Evolutionary conservation across 2,329 filamentous ascomycete genomes (phyloP), one percentile per base, ranked within the genome.

Genomic region (Simplicillium sp.): DNA sequence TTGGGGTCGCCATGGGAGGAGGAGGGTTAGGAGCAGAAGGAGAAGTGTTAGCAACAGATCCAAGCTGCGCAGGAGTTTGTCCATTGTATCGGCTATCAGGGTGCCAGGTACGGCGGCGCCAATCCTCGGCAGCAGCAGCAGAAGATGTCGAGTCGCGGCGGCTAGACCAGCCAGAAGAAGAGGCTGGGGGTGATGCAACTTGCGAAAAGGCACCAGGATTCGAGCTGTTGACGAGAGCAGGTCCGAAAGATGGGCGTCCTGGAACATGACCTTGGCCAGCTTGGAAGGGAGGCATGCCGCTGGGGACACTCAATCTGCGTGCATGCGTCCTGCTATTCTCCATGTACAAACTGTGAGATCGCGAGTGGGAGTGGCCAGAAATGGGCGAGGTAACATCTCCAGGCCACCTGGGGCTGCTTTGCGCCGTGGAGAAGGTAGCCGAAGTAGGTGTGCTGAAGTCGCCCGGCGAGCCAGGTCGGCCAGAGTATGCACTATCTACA

Each of bases 31-130:
- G 77, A 56, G 63, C 75, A 62, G 65, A 73, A 47, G 68, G 78
- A 56, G 60, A 78, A 53, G 84, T 79, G 5, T 80, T 87, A 46
- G 85, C 78, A 32, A 87, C 84, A 47, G 86, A 84, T 51, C 77
- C 85, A 40, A 94, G 60, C 60, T 85, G 89, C 12, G 81, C 84
- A 13, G 76, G 73, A 37, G 81, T 77, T 28, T 79, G 68, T 44
- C 72, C 71, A 46, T 78, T 79, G 47, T 73, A 74, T 13, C 75
- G 72, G 44, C 80, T 84, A 46, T 87, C 85, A 1, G 87, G 86
- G 60, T 96, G 89, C 89, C 89, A 96, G 3, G 89, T 96, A 40
- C 88, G 77, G 46, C 89, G 73, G 48, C 88, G 79, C 75, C 81
- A 86, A 41, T 86, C 84, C 34, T 87, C 81, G 47, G 94, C 87